A percentile compares a stretch with the other conserved stretches of the same genome.
Evolutionary conservation across 768 basidiomycete species (phyloP).

Genomic region (Boletus tomentosulus): DNA sequence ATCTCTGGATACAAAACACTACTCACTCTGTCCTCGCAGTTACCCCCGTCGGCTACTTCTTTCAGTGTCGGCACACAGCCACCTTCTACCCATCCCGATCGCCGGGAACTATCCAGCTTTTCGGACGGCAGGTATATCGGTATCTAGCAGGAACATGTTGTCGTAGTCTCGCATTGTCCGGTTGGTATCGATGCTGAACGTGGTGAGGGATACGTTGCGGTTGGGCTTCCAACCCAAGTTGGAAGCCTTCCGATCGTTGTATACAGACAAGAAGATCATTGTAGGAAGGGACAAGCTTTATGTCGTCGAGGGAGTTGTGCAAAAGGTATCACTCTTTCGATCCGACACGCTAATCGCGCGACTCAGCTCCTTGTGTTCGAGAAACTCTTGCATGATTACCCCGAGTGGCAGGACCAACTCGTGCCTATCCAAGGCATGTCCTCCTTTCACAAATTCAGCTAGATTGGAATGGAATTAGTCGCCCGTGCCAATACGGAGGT

Average conservation of each 20-base stretch:
- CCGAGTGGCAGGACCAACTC: constrained; percentile 91
- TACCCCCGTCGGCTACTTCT: constrained; percentile 1
- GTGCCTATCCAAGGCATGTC: constrained; percentile 83
- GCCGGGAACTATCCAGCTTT: not conserved
- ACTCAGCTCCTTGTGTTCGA: constrained; percentile 87
- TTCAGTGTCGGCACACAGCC: not conserved
- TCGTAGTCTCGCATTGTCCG: constrained; percentile 83
- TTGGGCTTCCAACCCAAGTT: constrained; percentile 87
- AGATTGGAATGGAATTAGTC: constrained; percentile 92
- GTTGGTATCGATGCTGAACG: constrained; percentile 94
- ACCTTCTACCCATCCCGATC: constrained; percentile 3
- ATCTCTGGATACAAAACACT: constrained; percentile 93
- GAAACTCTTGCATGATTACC: constrained; percentile 91
- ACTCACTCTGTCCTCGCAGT: constrained; percentile 8
- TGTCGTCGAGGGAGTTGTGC: constrained; percentile 95
- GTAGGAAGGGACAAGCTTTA: constrained; percentile 97
- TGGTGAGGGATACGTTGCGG: constrained; percentile 74
- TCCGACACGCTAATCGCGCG: not conserved
- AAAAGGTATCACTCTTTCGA: constrained; percentile 57
- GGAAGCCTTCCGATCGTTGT: constrained; percentile 74
- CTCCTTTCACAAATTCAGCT: constrained; percentile 87
- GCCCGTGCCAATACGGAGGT: constrained; percentile 90
- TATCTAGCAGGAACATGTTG: constrained; percentile 86
- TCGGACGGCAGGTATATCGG: constrained; percentile 24
- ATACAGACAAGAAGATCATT: constrained; percentile 97